phyloP scores from a whole-genome alignment of 345 rosid species.

The Excoecaria cochinchinensis region DNA sequence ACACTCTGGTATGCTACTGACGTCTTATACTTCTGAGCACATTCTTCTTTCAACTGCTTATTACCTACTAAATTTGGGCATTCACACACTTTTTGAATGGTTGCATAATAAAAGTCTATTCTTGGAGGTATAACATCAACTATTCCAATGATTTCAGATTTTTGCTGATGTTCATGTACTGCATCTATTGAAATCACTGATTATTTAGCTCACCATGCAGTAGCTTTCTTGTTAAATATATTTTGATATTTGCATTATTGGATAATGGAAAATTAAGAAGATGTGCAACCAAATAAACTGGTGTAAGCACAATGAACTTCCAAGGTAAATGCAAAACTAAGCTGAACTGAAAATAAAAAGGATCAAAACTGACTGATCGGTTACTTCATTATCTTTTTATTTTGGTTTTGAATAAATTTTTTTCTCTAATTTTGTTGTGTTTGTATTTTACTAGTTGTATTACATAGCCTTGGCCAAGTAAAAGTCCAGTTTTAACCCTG shows the following conservation, averaged over 20 bases:
- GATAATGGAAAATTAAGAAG: not conserved
- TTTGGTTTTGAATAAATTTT: not conserved
- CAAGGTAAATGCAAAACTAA: not conserved
- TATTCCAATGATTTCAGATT: not conserved
- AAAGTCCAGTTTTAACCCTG: not conserved
- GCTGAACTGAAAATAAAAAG: not conserved
- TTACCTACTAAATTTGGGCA: not conserved
- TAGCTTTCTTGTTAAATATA: not conserved
- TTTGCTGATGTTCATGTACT: not conserved
- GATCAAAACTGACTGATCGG: not conserved
- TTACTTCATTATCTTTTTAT: not conserved
- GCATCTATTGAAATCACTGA: not conserved
- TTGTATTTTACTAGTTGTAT: not conserved
- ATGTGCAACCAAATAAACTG: not conserved
- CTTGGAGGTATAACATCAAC: not conserved
- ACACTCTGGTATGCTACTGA: constrained; percentile 66
- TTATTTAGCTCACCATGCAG: not conserved
- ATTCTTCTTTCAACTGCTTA: constrained; percentile 6
- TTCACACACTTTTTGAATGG: not conserved
- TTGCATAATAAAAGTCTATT: not conserved
- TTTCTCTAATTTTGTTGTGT: not conserved
- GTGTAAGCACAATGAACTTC: not conserved
- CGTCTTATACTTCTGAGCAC: not conserved
- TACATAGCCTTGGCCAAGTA: not conserved
- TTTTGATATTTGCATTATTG: not conserved